Conservation (phyloP, 352 stramenopile species). For the Pythium biforme region DNA sequence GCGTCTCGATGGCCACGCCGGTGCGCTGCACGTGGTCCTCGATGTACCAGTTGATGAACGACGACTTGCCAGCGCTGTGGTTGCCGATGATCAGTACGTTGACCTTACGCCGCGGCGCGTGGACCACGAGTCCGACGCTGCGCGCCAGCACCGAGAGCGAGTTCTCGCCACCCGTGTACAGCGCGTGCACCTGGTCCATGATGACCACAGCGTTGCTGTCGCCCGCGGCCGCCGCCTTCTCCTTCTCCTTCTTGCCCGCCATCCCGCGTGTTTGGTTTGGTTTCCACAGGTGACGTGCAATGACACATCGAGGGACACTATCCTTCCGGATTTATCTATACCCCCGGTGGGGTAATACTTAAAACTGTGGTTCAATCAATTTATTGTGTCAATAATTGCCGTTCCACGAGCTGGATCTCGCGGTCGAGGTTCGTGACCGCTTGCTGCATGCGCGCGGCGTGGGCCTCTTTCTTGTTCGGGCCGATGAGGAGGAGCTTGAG, state of each 20-base stretch:
- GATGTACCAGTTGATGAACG: conserved; percentile 75
- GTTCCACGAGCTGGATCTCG: conserved; percentile 34
- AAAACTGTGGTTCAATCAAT: neutral
- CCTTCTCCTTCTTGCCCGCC: conserved; percentile 4
- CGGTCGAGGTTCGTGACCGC: conserved; percentile 40
- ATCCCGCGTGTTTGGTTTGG: neutral
- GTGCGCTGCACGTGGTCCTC: conserved; percentile 58
- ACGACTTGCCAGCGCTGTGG: conserved; percentile 73
- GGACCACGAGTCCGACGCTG: conserved; percentile 36
- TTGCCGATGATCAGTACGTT: conserved; percentile 75
- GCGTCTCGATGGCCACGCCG: conserved; percentile 63
- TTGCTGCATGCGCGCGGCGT: conserved; percentile 30
- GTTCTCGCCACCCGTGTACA: conserved; percentile 32
- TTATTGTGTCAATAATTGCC: conserved; percentile 10
- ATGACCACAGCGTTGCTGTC: conserved; percentile 35
- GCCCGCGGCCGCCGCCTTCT: conserved; percentile 5
- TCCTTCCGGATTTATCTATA: no score
- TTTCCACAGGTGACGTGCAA: neutral
- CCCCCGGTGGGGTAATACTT: conserved; percentile 7
- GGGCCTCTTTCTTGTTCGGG: conserved; percentile 29
- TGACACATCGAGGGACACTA: neutral
- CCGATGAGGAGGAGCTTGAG: conserved; percentile 31
- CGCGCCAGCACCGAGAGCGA: conserved; percentile 32
- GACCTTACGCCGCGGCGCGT: conserved; percentile 59
- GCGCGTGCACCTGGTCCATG: conserved; percentile 39